A percentile compares a stretch with the other conserved stretches of the same genome.
Evolutionary conservation across 2,329 filamentous ascomycete genomes (phyloP).

Genomic region (Trichoderma polysporum): DNA sequence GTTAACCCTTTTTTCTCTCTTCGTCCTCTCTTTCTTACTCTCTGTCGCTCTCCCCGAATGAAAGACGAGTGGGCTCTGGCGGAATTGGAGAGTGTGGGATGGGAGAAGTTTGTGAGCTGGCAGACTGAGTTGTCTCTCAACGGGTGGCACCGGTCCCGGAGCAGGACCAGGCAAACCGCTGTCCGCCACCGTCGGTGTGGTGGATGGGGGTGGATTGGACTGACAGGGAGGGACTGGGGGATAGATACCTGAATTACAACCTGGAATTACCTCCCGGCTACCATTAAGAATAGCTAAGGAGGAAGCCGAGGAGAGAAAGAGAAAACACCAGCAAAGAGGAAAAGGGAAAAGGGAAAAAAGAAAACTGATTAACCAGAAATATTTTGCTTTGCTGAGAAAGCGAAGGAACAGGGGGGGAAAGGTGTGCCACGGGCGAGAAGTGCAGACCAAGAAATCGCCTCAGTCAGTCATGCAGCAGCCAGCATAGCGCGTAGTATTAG

Average conservation of each 20-base stretch:
- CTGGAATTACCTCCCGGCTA: constrained; percentile 7
- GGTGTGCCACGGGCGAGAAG: neutral
- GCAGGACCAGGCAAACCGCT: neutral
- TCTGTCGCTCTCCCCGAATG: neutral
- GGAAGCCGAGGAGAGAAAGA: neutral
- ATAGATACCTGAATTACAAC: constrained; percentile 8
- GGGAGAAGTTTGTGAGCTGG: constrained; percentile 11
- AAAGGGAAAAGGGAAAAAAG: neutral
- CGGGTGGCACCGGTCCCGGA: constrained; percentile 1
- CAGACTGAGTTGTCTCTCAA: constrained; percentile 1
- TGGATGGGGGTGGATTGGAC: neutral
- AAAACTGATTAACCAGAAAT: neutral
- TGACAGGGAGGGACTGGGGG: neutral
- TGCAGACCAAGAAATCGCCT: constrained; percentile 11
- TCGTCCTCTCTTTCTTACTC: neutral
- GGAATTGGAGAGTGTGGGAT: neutral
- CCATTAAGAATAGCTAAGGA: constrained; percentile 12
- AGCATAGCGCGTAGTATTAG: neutral
- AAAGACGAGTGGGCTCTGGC: constrained; percentile 1
- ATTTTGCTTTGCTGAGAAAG: constrained; percentile 11
- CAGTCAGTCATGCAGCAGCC: constrained; percentile 17
- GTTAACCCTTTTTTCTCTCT: neutral
- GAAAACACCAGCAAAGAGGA: neutral
- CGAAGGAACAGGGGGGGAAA: constrained; percentile 9
- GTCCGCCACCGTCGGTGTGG: constrained; percentile 8